Conservation (phyloP, 1,139 yeast genomes). For the Zygosaccharomyces sapae region DNA sequence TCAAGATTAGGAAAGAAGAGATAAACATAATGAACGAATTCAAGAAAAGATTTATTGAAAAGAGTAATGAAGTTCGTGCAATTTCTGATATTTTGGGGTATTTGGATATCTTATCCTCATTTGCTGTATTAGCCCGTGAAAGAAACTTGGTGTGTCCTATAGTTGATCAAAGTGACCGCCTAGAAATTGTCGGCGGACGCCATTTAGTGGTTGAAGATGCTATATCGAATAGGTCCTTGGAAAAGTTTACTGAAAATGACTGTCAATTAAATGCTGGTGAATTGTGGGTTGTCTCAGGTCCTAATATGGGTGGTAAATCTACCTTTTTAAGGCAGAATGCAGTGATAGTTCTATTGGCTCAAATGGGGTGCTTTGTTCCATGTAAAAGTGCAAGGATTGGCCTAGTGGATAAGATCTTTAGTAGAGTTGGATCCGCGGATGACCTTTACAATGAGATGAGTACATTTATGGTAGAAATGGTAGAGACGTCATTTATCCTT, state of each 20-base stretch:
- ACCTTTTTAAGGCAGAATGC: conserved; percentile 89
- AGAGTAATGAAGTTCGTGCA: conserved; percentile 32
- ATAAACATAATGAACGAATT: conserved; percentile 28
- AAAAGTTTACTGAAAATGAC: conserved; percentile 63
- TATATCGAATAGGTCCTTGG: conserved; percentile 39
- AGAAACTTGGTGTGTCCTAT: conserved; percentile 61
- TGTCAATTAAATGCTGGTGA: conserved; percentile 42
- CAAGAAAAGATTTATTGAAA: conserved; percentile 30
- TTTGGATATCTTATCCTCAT: conserved; percentile 69
- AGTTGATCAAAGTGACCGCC: conserved; percentile 45
- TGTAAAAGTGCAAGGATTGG: conserved; percentile 71
- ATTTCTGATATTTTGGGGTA: conserved; percentile 49
- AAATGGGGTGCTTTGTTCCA: conserved; percentile 86
- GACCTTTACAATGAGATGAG: conserved; percentile 81
- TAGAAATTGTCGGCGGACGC: conserved; percentile 60
- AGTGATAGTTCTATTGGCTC: conserved; percentile 76
- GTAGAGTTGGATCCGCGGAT: conserved; percentile 89
- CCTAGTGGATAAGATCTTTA: conserved; percentile 77
- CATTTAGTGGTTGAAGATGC: conserved; percentile 89
- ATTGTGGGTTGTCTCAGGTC: conserved; percentile 83
- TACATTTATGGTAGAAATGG: conserved; percentile 97
- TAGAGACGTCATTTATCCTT: conserved; percentile 82
- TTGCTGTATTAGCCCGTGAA: conserved; percentile 66
- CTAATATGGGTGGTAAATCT: conserved; percentile 97
- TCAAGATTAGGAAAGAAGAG: conserved; percentile 35